phyloP scores from a whole-genome alignment of 495 filamentous ascomycete genomes.

The Hypoxylon subgilvum region DNA sequence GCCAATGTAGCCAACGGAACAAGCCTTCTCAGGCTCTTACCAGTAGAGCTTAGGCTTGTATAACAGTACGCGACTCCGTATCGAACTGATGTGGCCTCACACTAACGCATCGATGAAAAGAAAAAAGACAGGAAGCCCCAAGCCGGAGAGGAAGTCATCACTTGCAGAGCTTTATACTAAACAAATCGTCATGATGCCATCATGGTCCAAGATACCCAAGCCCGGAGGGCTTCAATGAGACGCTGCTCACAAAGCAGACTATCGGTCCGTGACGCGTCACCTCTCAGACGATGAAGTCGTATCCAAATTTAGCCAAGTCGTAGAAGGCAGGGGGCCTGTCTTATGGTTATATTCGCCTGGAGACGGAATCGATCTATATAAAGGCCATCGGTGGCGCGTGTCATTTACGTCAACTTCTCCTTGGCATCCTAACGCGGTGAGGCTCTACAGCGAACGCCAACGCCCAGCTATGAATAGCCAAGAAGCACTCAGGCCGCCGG shows the following conservation, averaged over 20 bases:
- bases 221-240: neutral
- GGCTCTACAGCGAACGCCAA: neutral
- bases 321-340: neutral
- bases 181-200: neutral
- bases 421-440: neutral
- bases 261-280: neutral
- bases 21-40: no score
- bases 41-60: no score
- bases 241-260: neutral
- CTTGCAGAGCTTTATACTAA: neutral
- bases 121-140: no score
- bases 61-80: no score
- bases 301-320: neutral
- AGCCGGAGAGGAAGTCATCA: no score
- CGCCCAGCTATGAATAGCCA: conserved; percentile 19
- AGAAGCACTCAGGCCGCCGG: neutral
- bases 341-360: no score
- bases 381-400: conserved; percentile 2
- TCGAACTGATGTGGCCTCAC: no score
- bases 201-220: neutral
- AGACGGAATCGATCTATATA: no score
- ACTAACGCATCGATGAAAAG: no score
- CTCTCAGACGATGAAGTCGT: neutral
- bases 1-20: no score
- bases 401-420: neutral